Evolutionary conservation across 495 filamentous ascomycete genomes (phyloP).

Genomic region (Podospora appendiculata): DNA sequence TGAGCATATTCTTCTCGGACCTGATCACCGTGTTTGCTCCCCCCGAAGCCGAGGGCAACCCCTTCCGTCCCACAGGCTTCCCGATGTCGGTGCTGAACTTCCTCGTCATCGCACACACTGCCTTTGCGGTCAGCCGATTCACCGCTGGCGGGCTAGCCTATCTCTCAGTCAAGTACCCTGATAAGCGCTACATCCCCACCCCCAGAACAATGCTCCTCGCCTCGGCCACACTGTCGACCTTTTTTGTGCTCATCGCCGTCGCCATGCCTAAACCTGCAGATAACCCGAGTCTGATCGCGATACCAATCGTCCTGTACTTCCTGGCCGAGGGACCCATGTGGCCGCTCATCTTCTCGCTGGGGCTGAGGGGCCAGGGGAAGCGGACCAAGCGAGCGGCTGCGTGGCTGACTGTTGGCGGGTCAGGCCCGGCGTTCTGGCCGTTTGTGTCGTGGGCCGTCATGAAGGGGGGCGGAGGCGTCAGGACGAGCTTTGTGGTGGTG

Average conservation of each 20-base stretch:
- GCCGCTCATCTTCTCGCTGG: conserved; percentile 62
- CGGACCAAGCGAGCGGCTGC: conserved; percentile 64
- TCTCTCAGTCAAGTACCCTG: conserved; percentile 39
- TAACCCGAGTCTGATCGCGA: conserved; percentile 44
- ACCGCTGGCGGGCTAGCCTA: conserved; percentile 40
- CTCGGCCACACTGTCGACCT: conserved; percentile 35
- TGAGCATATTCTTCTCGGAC: conserved; percentile 56
- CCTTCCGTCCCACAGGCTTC: conserved; percentile 30
- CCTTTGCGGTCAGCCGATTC: conserved; percentile 43
- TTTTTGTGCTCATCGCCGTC: conserved; percentile 33
- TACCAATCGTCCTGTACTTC: conserved; percentile 53
- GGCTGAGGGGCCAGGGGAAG: conserved; percentile 60
- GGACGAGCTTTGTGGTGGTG: conserved; percentile 27
- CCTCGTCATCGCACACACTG: conserved; percentile 37
- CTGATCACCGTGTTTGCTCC: conserved; percentile 30
- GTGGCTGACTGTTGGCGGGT: conserved; percentile 57
- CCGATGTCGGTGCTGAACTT: conserved; percentile 48
- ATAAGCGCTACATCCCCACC: conserved; percentile 22
- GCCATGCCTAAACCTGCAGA: conserved; percentile 34
- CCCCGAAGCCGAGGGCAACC: conserved; percentile 16
- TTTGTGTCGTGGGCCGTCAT: conserved; percentile 46
- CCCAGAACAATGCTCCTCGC: conserved; percentile 49
- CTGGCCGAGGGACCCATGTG: conserved; percentile 66
- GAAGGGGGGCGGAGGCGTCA: conserved; percentile 24
- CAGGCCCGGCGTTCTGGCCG: conserved; percentile 59